Percentiles rank a stretch among this genome's conserved stretches.
Evolutionary conservation across 2,329 filamentous ascomycete species (phyloP).

Genomic region (Bipolaris gigantea): DNA sequence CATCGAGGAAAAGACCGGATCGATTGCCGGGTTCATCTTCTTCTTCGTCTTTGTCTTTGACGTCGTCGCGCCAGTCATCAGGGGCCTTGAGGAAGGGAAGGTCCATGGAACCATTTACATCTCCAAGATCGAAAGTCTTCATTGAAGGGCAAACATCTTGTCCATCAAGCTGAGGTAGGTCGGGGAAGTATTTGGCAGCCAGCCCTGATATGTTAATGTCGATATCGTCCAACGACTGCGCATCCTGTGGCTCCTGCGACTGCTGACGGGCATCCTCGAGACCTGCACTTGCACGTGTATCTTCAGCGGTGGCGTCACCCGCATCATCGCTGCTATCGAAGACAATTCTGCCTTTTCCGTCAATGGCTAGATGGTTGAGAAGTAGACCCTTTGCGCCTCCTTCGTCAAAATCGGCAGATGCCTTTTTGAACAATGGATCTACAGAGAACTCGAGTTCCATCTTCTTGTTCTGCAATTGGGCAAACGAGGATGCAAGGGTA

Average conservation of each 20-base stretch:
- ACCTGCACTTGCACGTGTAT: constrained; percentile 51
- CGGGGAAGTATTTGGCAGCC: constrained; percentile 81
- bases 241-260: constrained; percentile 41
- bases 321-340: constrained; percentile 96
- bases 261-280: constrained; percentile 43
- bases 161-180: constrained; percentile 73
- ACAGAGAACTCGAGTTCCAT: constrained; percentile 96
- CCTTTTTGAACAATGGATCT: constrained; percentile 98
- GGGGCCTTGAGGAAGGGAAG: constrained; percentile 89
- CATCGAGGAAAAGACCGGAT: constrained; percentile 82
- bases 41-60: constrained; percentile 50
- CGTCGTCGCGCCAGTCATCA: constrained; percentile 79
- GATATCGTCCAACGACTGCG: constrained; percentile 57
- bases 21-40: constrained; percentile 59
- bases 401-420: constrained; percentile 96
- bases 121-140: constrained; percentile 89
- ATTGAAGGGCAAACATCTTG: constrained; percentile 94
- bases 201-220: constrained; percentile 79
- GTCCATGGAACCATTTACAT: constrained; percentile 80
- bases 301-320: constrained; percentile 54
- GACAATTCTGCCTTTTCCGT: constrained; percentile 86
- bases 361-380: constrained; percentile 95
- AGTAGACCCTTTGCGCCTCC: constrained; percentile 93
- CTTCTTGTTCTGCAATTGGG: constrained; percentile 89
- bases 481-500: constrained; percentile 88